Percentiles rank a stretch among this genome's conserved stretches.
Evolutionary conservation across 495 filamentous ascomycete species (phyloP).

Genomic region (Pseudomonodictys pantanalensis): DNA sequence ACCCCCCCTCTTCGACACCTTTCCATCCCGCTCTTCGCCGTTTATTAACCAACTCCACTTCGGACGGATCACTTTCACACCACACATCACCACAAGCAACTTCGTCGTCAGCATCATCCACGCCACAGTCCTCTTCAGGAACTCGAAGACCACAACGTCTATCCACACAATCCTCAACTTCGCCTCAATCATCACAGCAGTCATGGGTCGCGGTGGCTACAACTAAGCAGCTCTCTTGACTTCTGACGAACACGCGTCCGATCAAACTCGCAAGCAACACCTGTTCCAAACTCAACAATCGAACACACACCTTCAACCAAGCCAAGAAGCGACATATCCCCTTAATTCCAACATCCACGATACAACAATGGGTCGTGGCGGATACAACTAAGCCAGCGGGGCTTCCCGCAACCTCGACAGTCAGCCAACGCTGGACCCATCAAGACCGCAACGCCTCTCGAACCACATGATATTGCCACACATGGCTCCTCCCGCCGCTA

Average conservation of each 20-base stretch:
- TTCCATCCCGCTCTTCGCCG: not conserved
- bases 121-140: conserved; percentile 1
- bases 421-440: no score
- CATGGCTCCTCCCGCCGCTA: not conserved
- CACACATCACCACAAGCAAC: not conserved
- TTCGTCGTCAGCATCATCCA: not conserved
- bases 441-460: not conserved
- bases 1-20: conserved; percentile 4
- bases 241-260: no score
- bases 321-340: conserved; percentile 16
- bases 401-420: not conserved
- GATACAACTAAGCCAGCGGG: conserved; percentile 47
- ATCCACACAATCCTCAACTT: conserved; percentile 1
- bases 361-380: conserved; percentile 54
- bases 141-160: not conserved
- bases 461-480: not conserved
- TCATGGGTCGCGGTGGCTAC: conserved; percentile 46
- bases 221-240: conserved; percentile 34
- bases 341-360: not conserved
- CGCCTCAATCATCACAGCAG: conserved; percentile 1
- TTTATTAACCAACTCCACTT: not conserved
- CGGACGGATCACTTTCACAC: not conserved
- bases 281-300: no score
- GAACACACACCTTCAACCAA: conserved; percentile 8
- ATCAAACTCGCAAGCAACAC: no score